Evolutionary conservation across 768 basidiomycete species (phyloP).

Genomic region (Amanita pseudoporphyria): DNA sequence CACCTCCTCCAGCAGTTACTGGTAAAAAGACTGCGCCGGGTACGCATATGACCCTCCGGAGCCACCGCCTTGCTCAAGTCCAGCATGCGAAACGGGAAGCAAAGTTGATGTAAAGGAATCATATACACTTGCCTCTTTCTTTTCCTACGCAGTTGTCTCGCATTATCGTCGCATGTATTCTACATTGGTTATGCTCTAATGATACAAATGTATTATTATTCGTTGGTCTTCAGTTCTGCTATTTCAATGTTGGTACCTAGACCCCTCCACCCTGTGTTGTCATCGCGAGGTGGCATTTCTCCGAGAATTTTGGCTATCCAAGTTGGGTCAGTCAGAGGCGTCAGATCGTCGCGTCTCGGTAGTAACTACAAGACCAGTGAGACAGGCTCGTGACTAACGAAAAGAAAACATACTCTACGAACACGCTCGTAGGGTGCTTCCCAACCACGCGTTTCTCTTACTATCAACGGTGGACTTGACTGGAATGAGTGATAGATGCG

Average conservation of each 20-base stretch:
- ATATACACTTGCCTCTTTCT: conserved; percentile 8
- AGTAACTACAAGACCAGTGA: conserved; percentile 27
- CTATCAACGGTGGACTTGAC: conserved; percentile 46
- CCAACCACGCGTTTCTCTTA: conserved; percentile 83
- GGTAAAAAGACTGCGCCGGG: conserved; percentile 59
- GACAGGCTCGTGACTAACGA: conserved; percentile 1
- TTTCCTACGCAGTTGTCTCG: neutral
- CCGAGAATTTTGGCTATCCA: conserved; percentile 71
- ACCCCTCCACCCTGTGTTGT: conserved; percentile 80
- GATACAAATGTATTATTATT: conserved; percentile 4
- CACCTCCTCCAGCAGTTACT: conserved; percentile 42
- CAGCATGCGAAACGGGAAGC: conserved; percentile 76
- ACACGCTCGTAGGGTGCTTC: conserved; percentile 83
- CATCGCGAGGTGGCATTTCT: conserved; percentile 51
- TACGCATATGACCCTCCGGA: conserved; percentile 57
- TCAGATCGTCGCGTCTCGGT: conserved; percentile 70
- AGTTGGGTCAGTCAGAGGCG: conserved; percentile 78
- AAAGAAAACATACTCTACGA: conserved; percentile 44
- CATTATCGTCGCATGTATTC: conserved; percentile 3
- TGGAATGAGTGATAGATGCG: conserved; percentile 82
- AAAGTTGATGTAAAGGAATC: conserved; percentile 48
- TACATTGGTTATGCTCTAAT: conserved; percentile 5
- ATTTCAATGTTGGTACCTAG: conserved; percentile 60
- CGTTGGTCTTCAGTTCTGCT: conserved; percentile 20
- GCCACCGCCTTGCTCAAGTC: conserved; percentile 70